phyloP scores from a whole-genome alignment of 768 basidiomycete species.

The Lentinula edodes region DNA sequence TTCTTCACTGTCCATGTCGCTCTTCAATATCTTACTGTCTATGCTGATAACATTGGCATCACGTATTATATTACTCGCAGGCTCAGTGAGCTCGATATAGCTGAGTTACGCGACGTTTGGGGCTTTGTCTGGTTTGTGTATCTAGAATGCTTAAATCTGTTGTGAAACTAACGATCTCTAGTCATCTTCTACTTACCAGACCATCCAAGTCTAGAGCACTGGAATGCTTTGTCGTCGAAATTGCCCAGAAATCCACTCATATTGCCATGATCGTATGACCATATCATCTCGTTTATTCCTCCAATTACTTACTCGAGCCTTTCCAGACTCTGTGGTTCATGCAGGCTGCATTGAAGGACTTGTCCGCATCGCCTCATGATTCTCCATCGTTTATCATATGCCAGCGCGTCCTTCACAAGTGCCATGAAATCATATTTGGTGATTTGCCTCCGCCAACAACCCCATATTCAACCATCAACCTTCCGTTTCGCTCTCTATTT shows the following conservation, averaged over 20 bases:
- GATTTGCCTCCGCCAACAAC: conserved; percentile 67
- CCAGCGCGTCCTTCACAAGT: conserved; percentile 83
- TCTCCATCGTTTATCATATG: conserved; percentile 86
- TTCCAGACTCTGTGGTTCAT: conserved; percentile 94
- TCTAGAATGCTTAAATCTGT: conserved; percentile 1
- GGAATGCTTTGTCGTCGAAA: conserved; percentile 89
- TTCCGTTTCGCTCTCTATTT: conserved; percentile 42
- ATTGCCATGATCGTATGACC: conserved; percentile 79
- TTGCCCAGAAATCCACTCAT: conserved; percentile 87
- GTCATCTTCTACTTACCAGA: conserved; percentile 90
- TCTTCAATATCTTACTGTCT: conserved; percentile 76
- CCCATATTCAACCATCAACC: conserved; percentile 60
- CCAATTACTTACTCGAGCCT: conserved; percentile 9
- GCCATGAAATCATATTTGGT: conserved; percentile 95
- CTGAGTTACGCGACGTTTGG: conserved; percentile 81
- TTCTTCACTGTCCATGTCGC: conserved; percentile 96
- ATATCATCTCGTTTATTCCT: conserved; percentile 11
- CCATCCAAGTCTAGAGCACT: conserved; percentile 89
- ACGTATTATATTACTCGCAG: conserved; percentile 84
- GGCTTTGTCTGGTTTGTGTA: conserved; percentile 73
- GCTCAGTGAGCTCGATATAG: conserved; percentile 58
- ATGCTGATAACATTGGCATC: conserved; percentile 86
- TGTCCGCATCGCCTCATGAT: conserved; percentile 49
- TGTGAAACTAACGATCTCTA: conserved; percentile 24
- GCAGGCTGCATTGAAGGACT: conserved; percentile 89